These are phyloP conservation scores for Phialophora chinensis DNA, from an alignment of 2,329 filamentous ascomycete genomes.

Conservation along the genomic window DNA sequence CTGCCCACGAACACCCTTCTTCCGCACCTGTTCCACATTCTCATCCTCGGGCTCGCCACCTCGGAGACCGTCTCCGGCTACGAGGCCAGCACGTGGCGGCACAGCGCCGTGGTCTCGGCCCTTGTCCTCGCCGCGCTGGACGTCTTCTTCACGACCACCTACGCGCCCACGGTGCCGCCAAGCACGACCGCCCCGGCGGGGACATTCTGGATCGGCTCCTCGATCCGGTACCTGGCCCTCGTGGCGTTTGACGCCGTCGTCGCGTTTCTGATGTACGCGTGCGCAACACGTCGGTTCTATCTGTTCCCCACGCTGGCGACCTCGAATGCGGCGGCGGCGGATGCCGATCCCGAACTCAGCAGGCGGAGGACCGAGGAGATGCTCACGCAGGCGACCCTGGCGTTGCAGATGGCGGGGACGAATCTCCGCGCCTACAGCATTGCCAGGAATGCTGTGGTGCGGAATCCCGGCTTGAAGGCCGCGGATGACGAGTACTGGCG, in stretches of 20 bases:
- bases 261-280: conserved; percentile 73
- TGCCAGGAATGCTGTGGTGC: conserved; percentile 76
- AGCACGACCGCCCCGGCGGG: conserved; percentile 44
- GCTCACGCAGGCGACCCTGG: conserved; percentile 54
- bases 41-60: conserved; percentile 74
- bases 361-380: conserved; percentile 42
- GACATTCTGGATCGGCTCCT: conserved; percentile 72
- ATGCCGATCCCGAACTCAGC: conserved; percentile 62
- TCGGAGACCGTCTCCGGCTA: conserved; percentile 69
- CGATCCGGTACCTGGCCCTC: conserved; percentile 68
- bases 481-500: conserved; percentile 76
- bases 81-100: conserved; percentile 46
- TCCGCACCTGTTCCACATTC: conserved; percentile 81
- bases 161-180: conserved; percentile 57
- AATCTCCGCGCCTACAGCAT: conserved; percentile 76
- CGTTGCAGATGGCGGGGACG: conserved; percentile 65
- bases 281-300: conserved; percentile 80
- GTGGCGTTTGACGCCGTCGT: conserved; percentile 68
- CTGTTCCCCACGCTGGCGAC: conserved; percentile 63
- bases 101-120: conserved; percentile 69
- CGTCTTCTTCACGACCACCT: conserved; percentile 67
- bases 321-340: conserved; percentile 43
- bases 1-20: conserved; percentile 70
- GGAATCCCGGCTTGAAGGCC: conserved; percentile 73
- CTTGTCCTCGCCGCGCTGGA: conserved; percentile 67